Conservation (phyloP, 306 rosid species). For the Lathyrus sativus region DNA sequence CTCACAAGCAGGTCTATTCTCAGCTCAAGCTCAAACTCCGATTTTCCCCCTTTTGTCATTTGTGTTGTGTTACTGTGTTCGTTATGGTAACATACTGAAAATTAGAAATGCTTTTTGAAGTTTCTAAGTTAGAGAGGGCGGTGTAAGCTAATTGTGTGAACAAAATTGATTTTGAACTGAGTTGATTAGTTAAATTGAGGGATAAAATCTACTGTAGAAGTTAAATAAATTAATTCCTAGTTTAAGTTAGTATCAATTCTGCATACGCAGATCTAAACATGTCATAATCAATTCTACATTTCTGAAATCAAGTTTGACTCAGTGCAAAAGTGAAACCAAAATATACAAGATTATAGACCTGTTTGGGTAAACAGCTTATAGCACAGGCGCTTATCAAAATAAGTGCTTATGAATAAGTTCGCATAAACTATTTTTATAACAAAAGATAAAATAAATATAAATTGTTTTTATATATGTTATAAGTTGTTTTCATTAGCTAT, state of each 20-base stretch:
- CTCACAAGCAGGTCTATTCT: constrained; percentile 59
- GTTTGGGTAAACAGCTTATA: no score
- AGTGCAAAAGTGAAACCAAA: not conserved
- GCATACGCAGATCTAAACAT: not conserved
- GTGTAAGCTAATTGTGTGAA: not conserved
- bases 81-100: not conserved
- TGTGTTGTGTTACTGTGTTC: not conserved
- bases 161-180: not conserved
- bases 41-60: not conserved
- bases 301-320: not conserved
- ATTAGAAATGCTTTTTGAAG: not conserved
- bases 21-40: not conserved
- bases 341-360: not conserved
- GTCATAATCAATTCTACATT: not conserved
- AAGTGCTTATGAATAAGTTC: no score
- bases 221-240: not conserved
- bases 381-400: no score
- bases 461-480: no score
- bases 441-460: no score
- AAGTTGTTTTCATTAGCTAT: no score
- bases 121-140: not conserved
- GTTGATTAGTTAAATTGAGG: not conserved
- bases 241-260: not conserved
- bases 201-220: not conserved
- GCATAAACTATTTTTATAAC: no score